Percentiles rank a stretch among this genome's conserved stretches.
These are phyloP conservation scores for Talaromyces sp. DNA, from an alignment of 2,329 filamentous ascomycete genomes.

Conservation along the genomic window DNA sequence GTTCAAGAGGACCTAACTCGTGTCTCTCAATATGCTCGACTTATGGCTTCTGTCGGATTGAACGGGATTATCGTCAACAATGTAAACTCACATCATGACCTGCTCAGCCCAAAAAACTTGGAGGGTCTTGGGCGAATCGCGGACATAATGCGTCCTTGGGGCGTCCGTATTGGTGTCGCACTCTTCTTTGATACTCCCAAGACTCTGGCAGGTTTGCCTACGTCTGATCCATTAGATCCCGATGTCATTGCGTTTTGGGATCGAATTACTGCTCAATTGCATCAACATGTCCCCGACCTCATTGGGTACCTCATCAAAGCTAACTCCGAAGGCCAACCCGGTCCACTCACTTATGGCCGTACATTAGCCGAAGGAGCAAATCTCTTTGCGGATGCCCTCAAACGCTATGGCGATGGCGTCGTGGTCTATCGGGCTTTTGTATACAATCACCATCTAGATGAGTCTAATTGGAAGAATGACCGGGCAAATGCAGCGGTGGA, in stretches of 20 bases:
- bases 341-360: conserved; percentile 66
- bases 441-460: conserved; percentile 56
- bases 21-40: conserved; percentile 60
- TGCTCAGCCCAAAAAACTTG: conserved; percentile 57
- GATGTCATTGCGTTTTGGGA: conserved; percentile 62
- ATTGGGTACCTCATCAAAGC: conserved; percentile 69
- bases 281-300: conserved; percentile 62
- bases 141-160: conserved; percentile 64
- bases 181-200: conserved; percentile 67
- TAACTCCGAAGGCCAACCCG: conserved; percentile 67
- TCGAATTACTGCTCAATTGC: conserved; percentile 58
- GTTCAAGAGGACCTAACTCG: conserved; percentile 60
- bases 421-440: conserved; percentile 72
- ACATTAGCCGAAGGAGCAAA: conserved; percentile 67
- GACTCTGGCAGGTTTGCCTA: conserved; percentile 53
- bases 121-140: conserved; percentile 61
- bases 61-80: conserved; percentile 69
- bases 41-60: conserved; percentile 63
- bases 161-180: conserved; percentile 62
- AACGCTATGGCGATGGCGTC: conserved; percentile 56
- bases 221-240: conserved; percentile 63
- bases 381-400: conserved; percentile 59
- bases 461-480: conserved; percentile 62
- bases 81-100: conserved; percentile 63
- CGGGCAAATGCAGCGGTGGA: conserved; percentile 68